Evolutionary conservation across 768 basidiomycete genomes (phyloP), one percentile per base, ranked within the genome.

Genomic region (Rhodocollybia butyracea): DNA sequence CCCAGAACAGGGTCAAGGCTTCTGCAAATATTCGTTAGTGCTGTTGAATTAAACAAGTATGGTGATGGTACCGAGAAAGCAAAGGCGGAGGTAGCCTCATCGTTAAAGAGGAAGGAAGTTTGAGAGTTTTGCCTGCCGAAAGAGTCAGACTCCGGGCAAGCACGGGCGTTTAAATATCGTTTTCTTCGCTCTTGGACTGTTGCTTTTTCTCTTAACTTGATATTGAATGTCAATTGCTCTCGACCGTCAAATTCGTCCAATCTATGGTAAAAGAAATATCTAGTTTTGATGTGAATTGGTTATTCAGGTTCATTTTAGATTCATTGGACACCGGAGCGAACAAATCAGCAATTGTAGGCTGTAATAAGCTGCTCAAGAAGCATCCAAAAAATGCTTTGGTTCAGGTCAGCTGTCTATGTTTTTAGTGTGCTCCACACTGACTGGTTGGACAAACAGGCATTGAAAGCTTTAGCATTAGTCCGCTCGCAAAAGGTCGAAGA

Each of bases 281-380:
- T 46, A 38, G 54, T 52, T 21, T 45, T 46, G 45, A 45, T 32
- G 50, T 19, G 36, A 36, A 36, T n/a, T 45, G 36, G 45, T 42
- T 50, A 8, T 30, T 31, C 39, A 52, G 59, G 32, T 34, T 32
- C 40, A 3, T 56, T 47, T 3, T 67, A 94, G 91, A 94, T 79
- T 86, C 91, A 43, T 76, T 94, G 59, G 91, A 94, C 73, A 89
- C 83, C 42, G 86, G 88, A 45, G 89, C 90, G 13, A 90, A 89
- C 75, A 94, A 94, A 74, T 85, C 88, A 36, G 91, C 92, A 19
- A 80, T 94, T 53, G 84, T 91, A 38, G 78, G 85, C 7, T 92
- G 91, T 73, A 93, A 91, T 69, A 94, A 94, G 70, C 68, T 94
- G 27, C 79, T 94, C 61, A 94, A 92, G 71, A 94, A 92, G 73